phyloP scores from a whole-genome alignment of 805 yeast genomes.

The Debaryomyces tyrocola region DNA sequence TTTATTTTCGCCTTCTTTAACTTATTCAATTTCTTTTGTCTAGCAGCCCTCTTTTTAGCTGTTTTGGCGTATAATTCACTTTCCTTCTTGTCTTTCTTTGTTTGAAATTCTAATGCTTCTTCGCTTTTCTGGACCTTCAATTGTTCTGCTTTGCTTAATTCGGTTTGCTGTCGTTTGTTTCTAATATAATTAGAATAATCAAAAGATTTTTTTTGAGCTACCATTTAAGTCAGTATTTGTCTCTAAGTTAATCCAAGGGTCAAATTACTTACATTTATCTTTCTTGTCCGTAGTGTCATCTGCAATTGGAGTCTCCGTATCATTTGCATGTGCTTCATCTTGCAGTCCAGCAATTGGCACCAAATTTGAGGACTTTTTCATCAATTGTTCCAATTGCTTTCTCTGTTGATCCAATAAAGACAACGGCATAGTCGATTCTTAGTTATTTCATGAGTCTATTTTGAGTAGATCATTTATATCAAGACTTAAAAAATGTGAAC shows the following conservation, averaged over 20 bases:
- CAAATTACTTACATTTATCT: background rate
- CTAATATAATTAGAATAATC: constrained; percentile 3
- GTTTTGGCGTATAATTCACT: background rate
- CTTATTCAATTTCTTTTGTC: constrained; percentile 3
- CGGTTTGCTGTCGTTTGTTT: background rate
- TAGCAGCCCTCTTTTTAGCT: constrained; percentile 1
- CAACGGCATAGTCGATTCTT: background rate
- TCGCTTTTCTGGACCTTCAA: background rate
- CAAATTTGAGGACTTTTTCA: background rate
- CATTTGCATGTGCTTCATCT: background rate
- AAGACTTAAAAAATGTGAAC: background rate
- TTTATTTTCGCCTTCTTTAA: background rate
- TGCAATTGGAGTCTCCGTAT: background rate
- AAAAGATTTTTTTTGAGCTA: constrained; percentile 3
- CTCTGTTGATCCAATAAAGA: background rate
- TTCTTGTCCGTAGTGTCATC: background rate
- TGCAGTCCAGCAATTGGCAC: background rate
- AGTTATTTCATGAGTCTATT: no score
- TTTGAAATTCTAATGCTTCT: background rate
- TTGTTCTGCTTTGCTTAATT: background rate
- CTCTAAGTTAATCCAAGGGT: no score
- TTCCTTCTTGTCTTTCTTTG: background rate
- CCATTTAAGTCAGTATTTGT: background rate
- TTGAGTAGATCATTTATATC: background rate
- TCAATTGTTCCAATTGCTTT: constrained; percentile 1